phyloP scores from a whole-genome alignment of 177 flowering plant species.

The Vitis hybrid region DNA sequence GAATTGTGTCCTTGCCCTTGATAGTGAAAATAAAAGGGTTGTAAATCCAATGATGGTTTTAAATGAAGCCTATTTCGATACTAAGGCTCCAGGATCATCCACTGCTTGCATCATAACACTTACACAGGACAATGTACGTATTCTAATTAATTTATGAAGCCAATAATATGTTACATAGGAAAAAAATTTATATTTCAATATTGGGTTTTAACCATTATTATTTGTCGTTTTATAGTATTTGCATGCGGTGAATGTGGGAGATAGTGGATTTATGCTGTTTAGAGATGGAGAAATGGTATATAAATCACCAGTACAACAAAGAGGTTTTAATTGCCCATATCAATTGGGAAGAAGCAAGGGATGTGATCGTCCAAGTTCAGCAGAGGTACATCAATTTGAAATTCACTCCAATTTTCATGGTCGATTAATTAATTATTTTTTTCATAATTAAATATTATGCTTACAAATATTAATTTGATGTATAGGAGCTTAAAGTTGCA shows the following conservation, averaged over 20 bases:
- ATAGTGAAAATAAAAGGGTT: not conserved
- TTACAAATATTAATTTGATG: no score
- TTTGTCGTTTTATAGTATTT: not conserved
- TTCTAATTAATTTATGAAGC: not conserved
- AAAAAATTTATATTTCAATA: not conserved
- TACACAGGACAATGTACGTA: not conserved
- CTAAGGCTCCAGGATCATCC: constrained; percentile 17
- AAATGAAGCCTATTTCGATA: constrained; percentile 13
- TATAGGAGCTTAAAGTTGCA: no score
- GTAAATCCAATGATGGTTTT: constrained; percentile 18
- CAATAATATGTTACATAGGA: no score
- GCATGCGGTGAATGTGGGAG: constrained; percentile 26
- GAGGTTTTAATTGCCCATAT: constrained; percentile 22
- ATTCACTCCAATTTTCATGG: not conserved
- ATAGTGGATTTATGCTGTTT: constrained; percentile 33
- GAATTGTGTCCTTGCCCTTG: not conserved
- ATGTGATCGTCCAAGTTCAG: constrained; percentile 12
- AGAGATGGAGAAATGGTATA: constrained; percentile 15
- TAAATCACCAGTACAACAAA: constrained; percentile 23
- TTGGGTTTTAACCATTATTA: not conserved
- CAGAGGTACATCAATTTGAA: constrained; percentile 1
- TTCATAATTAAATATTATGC: no score
- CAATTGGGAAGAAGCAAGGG: constrained; percentile 17
- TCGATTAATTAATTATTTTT: no score
- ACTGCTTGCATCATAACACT: constrained; percentile 25